These are phyloP conservation scores for Ustilago sp. DNA, from an alignment of 1,284 basidiomycete genomes.

Conservation along the genomic window DNA sequence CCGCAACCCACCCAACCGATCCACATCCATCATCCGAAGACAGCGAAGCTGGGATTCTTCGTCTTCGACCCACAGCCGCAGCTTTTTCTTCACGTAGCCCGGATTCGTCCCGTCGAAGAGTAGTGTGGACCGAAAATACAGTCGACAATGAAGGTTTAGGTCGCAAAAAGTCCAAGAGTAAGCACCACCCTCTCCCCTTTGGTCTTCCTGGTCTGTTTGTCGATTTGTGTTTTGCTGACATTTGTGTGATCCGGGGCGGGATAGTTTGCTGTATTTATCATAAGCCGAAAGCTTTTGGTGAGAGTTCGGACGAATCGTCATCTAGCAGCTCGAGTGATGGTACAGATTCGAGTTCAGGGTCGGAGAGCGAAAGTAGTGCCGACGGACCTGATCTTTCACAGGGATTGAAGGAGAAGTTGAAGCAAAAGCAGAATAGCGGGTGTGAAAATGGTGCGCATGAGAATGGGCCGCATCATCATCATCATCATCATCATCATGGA, in stretches of 20 bases:
- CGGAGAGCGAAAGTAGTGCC: slow-evolving; percentile 10
- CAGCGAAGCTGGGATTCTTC: slow-evolving; percentile 19
- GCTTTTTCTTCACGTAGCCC: background rate
- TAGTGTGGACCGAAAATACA: slow-evolving; percentile 64
- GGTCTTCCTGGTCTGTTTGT: too few species aligned
- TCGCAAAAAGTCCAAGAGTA: slow-evolving; percentile 65
- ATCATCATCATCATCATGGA: background rate
- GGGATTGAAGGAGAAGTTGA: slow-evolving; percentile 13
- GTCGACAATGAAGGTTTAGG: slow-evolving; percentile 65
- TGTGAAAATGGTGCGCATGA: too few species aligned
- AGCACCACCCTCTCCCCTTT: slow-evolving; percentile 17
- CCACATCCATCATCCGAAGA: background rate
- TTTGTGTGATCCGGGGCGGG: background rate
- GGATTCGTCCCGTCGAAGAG: slow-evolving; percentile 20
- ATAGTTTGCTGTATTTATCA: slow-evolving; percentile 68
- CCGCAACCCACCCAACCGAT: background rate
- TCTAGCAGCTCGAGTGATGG: background rate
- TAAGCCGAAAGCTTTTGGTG: slow-evolving; percentile 65
- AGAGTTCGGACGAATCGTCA: slow-evolving; percentile 51
- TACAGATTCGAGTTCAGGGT: background rate
- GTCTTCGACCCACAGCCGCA: slow-evolving; percentile 12
- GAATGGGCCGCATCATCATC: background rate
- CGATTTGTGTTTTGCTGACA: too few species aligned
- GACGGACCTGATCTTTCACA: slow-evolving; percentile 13
- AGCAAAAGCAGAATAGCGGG: background rate